Conservation (phyloP, 805 yeast species). For the Wickerhamiella occidentalis region DNA sequence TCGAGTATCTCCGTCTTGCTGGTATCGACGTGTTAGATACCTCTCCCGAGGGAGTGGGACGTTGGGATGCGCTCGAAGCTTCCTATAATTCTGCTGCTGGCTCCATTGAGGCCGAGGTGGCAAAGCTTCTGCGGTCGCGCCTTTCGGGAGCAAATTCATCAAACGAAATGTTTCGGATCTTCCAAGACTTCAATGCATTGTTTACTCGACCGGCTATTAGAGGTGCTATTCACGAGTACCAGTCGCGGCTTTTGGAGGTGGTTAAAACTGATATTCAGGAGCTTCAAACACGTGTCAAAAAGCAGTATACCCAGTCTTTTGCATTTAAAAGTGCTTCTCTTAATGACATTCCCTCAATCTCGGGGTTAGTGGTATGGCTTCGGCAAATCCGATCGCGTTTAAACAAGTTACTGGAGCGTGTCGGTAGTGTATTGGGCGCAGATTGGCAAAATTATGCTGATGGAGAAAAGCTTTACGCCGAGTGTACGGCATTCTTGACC, state of each 20-base stretch:
- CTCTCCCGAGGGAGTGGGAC: conserved; percentile 26
- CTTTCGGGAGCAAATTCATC: conserved; percentile 32
- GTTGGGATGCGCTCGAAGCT: conserved; percentile 35
- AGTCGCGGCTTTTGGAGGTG: conserved; percentile 37
- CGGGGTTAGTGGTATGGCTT: conserved; percentile 41
- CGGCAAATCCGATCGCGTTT: conserved; percentile 39
- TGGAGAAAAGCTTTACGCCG: conserved; percentile 50
- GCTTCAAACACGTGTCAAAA: conserved; percentile 33
- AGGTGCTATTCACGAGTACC: conserved; percentile 49
- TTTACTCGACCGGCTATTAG: conserved; percentile 43
- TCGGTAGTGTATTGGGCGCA: conserved; percentile 43
- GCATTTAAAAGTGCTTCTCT: conserved; percentile 30
- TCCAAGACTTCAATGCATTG: conserved; percentile 38
- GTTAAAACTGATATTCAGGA: conserved; percentile 37
- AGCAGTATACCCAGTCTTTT: conserved; percentile 26
- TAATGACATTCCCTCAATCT: conserved; percentile 37
- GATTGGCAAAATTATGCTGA: conserved; percentile 54
- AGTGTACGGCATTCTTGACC: conserved; percentile 35
- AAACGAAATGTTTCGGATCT: conserved; percentile 37
- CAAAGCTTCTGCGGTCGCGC: conserved; percentile 30
- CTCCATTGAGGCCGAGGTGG: conserved; percentile 37
- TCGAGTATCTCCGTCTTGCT: conserved; percentile 34
- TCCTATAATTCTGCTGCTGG: conserved; percentile 34
- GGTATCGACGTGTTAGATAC: conserved; percentile 32
- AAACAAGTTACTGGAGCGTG: conserved; percentile 31